These are phyloP conservation scores for Heterobasidion occidentale DNA, from an alignment of 1,284 basidiomycete genomes.

Conservation along the genomic window DNA sequence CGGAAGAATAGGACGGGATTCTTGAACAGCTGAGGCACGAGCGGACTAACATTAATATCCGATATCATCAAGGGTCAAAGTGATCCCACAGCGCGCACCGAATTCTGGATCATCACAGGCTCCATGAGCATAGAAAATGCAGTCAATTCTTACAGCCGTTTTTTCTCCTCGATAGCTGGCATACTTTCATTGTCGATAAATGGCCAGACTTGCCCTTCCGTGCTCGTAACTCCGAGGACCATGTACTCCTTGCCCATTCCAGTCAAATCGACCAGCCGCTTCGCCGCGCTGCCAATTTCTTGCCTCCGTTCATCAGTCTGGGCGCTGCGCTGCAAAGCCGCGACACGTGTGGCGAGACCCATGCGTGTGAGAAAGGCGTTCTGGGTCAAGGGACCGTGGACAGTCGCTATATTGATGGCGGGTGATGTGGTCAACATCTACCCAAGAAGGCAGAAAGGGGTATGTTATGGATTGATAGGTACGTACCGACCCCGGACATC, in stretches of 20 bases:
- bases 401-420: constrained; percentile 1
- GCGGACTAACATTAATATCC: too few species aligned
- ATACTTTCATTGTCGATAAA: not conserved
- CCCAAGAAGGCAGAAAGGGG: not conserved
- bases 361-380: constrained; percentile 50
- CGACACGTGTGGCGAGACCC: constrained; percentile 48
- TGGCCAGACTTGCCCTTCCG: constrained; percentile 1
- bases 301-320: constrained; percentile 33
- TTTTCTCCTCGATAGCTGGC: not conserved
- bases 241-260: constrained; percentile 67
- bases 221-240: constrained; percentile 42
- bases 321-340: constrained; percentile 38
- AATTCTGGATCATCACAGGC: too few species aligned
- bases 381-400: constrained; percentile 48
- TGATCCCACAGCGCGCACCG: too few species aligned
- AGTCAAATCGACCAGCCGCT: constrained; percentile 47
- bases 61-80: too few species aligned
- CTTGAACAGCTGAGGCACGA: too few species aligned
- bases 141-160: too few species aligned
- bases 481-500: constrained; percentile 53
- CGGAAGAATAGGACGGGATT: too few species aligned
- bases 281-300: constrained; percentile 38
- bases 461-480: not conserved
- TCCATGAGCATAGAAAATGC: too few species aligned
- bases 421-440: not conserved